Percentiles rank a stretch among this genome's conserved stretches.
These are phyloP conservation scores for Mortierella hygrophila DNA, from an alignment of 192 early-diverging fungal genomes.

Conservation along the genomic window DNA sequence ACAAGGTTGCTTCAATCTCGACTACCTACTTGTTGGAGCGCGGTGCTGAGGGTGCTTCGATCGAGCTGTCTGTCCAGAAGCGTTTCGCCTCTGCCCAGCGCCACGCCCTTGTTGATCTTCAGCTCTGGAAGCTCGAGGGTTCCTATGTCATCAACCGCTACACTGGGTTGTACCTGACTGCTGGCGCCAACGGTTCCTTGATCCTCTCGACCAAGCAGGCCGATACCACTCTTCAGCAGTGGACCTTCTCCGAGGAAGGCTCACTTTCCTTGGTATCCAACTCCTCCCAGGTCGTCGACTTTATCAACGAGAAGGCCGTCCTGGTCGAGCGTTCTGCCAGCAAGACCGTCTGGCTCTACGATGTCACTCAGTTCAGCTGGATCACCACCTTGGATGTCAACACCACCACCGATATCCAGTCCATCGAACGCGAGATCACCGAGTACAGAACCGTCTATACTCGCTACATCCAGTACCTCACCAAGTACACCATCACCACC, in stretches of 20 bases:
- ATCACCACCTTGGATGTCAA: slow-evolving; percentile 21
- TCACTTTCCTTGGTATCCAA: slow-evolving; percentile 37
- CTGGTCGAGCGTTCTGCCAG: slow-evolving; percentile 46
- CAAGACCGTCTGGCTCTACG: slow-evolving; percentile 51
- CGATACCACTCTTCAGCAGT: slow-evolving; percentile 42
- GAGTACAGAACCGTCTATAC: slow-evolving; percentile 56
- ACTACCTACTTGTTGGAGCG: slow-evolving; percentile 26
- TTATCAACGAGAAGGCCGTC: slow-evolving; percentile 49
- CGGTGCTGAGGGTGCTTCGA: slow-evolving; percentile 31
- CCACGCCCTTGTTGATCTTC: slow-evolving; percentile 44
- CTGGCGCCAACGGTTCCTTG: slow-evolving; percentile 13
- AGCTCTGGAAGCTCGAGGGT: slow-evolving; percentile 51
- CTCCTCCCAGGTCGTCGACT: slow-evolving; percentile 43
- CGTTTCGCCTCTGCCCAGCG: slow-evolving; percentile 37
- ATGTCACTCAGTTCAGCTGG: slow-evolving; percentile 31
- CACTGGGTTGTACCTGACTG: slow-evolving; percentile 46
- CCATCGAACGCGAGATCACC: slow-evolving; percentile 34
- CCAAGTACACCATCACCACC: slow-evolving; percentile 37
- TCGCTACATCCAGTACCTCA: slow-evolving; percentile 50
- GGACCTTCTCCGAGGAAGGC: slow-evolving; percentile 49
- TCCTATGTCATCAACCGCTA: slow-evolving; percentile 48
- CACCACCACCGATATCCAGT: slow-evolving; percentile 15
- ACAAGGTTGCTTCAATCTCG: slow-evolving; percentile 39
- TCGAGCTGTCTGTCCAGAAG: slow-evolving; percentile 34
- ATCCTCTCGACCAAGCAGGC: slow-evolving; percentile 34